These are phyloP conservation scores for Bipolaris victoriae DNA, from an alignment of 2,329 filamentous ascomycete genomes.

Conservation along the genomic window DNA sequence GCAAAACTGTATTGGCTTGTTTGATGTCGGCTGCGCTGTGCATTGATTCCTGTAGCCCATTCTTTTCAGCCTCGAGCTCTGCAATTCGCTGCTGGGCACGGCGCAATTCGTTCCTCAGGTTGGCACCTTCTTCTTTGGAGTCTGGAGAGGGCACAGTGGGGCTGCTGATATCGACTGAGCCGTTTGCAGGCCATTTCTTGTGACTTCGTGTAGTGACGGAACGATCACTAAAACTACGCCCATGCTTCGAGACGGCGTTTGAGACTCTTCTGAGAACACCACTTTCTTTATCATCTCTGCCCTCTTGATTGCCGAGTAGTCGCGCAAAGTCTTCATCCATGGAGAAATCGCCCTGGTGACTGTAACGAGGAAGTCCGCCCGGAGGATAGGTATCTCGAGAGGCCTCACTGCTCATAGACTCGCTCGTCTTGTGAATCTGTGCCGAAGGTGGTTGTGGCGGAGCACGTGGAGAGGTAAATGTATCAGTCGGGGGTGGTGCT, in stretches of 20 bases:
- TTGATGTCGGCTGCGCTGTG: constrained; percentile 68
- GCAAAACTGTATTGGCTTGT: constrained; percentile 82
- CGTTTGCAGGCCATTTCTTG: constrained; percentile 52
- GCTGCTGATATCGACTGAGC: constrained; percentile 67
- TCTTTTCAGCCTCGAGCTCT: constrained; percentile 83
- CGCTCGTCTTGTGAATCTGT: constrained; percentile 49
- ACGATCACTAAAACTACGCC: constrained; percentile 79
- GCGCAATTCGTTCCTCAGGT: constrained; percentile 72
- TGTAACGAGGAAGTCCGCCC: constrained; percentile 58
- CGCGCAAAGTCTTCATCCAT: constrained; percentile 96
- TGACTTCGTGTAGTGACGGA: constrained; percentile 44
- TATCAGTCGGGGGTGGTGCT: constrained; percentile 44
- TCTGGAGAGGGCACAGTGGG: constrained; percentile 68
- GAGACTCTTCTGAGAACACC: constrained; percentile 83
- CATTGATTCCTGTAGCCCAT: constrained; percentile 57
- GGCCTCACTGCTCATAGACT: constrained; percentile 53
- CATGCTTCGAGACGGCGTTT: constrained; percentile 85
- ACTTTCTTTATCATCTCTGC: constrained; percentile 50
- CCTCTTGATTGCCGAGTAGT: constrained; percentile 76
- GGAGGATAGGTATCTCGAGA: constrained; percentile 38
- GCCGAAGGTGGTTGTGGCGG: constrained; percentile 52
- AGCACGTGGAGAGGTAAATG: constrained; percentile 55
- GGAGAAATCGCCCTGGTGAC: constrained; percentile 82
- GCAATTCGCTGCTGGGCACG: constrained; percentile 83
- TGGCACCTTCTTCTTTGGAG: constrained; percentile 53